A percentile compares a stretch with the other conserved stretches of the same genome.
These are phyloP conservation scores for Kurtzmaniella quercitrusa DNA, from an alignment of 1,139 yeast species.

Conservation along the genomic window DNA sequence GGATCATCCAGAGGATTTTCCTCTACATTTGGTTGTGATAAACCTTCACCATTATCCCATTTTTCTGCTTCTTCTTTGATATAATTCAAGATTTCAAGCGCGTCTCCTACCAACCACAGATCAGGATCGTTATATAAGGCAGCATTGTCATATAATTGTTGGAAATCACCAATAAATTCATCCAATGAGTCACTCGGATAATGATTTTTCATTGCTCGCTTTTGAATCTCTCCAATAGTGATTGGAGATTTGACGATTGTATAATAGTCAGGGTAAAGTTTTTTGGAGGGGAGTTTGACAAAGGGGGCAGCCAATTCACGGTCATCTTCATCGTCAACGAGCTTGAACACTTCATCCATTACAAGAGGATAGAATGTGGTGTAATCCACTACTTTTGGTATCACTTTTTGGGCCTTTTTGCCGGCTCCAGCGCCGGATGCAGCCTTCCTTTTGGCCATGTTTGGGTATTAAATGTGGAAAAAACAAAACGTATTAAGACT, in stretches of 20 bases:
- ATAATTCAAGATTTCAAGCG: constrained; percentile 37
- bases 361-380: constrained; percentile 25
- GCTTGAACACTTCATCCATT: constrained; percentile 19
- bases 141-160: constrained; percentile 57
- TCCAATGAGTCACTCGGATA: constrained; percentile 24
- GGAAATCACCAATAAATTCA: constrained; percentile 53
- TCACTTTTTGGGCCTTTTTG: constrained; percentile 1
- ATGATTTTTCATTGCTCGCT: constrained; percentile 33
- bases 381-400: constrained; percentile 17
- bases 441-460: constrained; percentile 2
- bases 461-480: too few relatives aligned
- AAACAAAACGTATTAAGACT: too few relatives aligned
- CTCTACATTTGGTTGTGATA: neutral
- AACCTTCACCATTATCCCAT: constrained; percentile 10
- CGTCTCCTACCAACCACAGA: constrained; percentile 59
- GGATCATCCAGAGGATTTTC: constrained; percentile 18
- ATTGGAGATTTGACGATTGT: constrained; percentile 62
- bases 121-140: constrained; percentile 56
- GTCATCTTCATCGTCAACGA: constrained; percentile 30
- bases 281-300: constrained; percentile 66
- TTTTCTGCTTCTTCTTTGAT: constrained; percentile 40
- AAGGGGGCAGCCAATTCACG: constrained; percentile 49
- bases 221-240: constrained; percentile 60
- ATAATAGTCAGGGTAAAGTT: constrained; percentile 79
- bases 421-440: constrained; percentile 6